A percentile compares a stretch with the other conserved stretches of the same genome.
These are phyloP conservation scores for Botrytis cinerea DNA, from an alignment of 2,329 filamentous ascomycete species.

Conservation along the genomic window DNA sequence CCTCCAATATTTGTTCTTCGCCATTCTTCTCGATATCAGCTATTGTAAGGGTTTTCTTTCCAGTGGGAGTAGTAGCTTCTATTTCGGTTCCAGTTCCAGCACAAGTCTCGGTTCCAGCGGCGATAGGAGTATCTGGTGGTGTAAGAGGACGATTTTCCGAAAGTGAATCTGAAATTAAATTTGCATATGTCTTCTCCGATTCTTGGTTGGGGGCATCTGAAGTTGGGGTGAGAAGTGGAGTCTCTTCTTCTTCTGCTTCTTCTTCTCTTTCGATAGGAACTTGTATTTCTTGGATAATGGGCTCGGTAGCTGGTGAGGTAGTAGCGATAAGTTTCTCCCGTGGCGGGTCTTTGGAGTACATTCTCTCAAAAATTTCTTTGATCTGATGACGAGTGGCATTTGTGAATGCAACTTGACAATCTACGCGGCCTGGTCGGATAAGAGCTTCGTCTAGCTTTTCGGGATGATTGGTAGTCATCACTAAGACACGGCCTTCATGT, in stretches of 20 bases:
- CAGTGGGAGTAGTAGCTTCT: not conserved
- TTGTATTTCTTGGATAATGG: not conserved
- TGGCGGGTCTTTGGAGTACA: constrained; percentile 52
- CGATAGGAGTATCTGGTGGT: constrained; percentile 31
- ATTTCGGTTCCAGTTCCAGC: not conserved
- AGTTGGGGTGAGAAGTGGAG: not conserved
- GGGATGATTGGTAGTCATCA: constrained; percentile 81
- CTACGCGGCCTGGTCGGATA: constrained; percentile 72
- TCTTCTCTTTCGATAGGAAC: constrained; percentile 13
- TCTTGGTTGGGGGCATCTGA: not conserved
- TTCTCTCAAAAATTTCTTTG: constrained; percentile 59
- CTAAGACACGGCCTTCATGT: constrained; percentile 75
- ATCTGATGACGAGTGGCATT: constrained; percentile 58
- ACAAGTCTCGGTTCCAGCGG: not conserved
- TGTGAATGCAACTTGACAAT: constrained; percentile 66
- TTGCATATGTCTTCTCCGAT: not conserved
- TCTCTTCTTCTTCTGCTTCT: not conserved
- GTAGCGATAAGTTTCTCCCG: constrained; percentile 28
- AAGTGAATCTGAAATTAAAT: not conserved
- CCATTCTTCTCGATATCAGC: constrained; percentile 9
- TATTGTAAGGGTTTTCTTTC: constrained; percentile 6
- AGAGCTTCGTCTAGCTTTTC: constrained; percentile 73
- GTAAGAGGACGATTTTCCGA: constrained; percentile 24
- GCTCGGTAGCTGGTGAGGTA: constrained; percentile 32
- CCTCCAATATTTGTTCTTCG: not conserved